Evolutionary conservation across 495 filamentous ascomycete genomes (phyloP).

Genomic region (Xylaria flabelliformis): DNA sequence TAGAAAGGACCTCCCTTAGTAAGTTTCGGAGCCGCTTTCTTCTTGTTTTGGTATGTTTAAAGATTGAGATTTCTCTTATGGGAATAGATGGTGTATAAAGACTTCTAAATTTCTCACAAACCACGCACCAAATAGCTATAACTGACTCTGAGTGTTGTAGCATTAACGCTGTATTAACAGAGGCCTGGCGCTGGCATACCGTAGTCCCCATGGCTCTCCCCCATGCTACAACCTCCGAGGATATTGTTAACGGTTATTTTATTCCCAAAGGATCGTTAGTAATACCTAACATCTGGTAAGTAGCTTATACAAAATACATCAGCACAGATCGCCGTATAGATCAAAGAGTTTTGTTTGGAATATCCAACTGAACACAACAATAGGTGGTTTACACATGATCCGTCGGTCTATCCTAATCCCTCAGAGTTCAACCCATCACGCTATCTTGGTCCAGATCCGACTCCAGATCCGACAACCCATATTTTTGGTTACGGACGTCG

Average conservation of each 20-base stretch:
- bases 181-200: slow-evolving; percentile 36
- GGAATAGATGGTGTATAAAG: not conserved
- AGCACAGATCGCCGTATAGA: not conserved
- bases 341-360: not conserved
- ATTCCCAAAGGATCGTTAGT: slow-evolving; percentile 51
- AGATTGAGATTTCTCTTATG: not conserved
- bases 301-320: not conserved
- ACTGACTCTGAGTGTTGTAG: not conserved
- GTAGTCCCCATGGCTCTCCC: slow-evolving; percentile 37
- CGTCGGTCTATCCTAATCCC: slow-evolving; percentile 45
- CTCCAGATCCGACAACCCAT: slow-evolving; percentile 47
- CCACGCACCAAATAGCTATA: not conserved
- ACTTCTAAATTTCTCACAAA: not conserved
- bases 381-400: slow-evolving; percentile 40
- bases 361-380: not conserved
- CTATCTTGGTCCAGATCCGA: slow-evolving; percentile 43
- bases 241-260: slow-evolving; percentile 45
- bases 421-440: slow-evolving; percentile 48
- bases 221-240: slow-evolving; percentile 43
- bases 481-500: slow-evolving; percentile 59
- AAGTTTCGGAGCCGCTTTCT: not conserved
- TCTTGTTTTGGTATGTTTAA: not conserved
- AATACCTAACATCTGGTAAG: slow-evolving; percentile 29
- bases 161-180: slow-evolving; percentile 36
- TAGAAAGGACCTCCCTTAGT: slow-evolving; percentile 38